phyloP scores from a whole-genome alignment of 2,329 filamentous ascomycete genomes.

The Fusarium begoniae region DNA sequence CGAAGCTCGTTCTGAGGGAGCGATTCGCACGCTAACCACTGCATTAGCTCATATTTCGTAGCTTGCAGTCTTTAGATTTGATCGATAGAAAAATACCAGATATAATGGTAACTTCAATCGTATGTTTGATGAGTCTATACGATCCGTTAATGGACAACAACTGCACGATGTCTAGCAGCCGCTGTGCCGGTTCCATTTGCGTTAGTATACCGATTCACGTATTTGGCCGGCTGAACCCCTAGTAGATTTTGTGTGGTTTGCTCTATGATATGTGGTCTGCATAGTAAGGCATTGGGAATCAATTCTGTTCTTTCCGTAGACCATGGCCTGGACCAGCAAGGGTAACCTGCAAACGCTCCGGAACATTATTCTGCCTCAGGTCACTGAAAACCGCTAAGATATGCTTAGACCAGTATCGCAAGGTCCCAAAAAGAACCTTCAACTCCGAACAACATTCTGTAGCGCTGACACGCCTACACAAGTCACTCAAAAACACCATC shows the following conservation, averaged over 20 bases:
- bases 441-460: neutral
- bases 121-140: neutral
- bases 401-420: neutral
- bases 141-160: too few relatives aligned
- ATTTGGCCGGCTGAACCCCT: too few relatives aligned
- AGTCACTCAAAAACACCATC: neutral
- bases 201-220: neutral
- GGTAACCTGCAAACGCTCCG: neutral
- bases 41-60: neutral
- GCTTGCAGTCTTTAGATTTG: neutral
- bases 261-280: too few relatives aligned
- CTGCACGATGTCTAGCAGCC: neutral
- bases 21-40: too few relatives aligned
- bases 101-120: too few relatives aligned
- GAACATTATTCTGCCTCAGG: neutral
- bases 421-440: neutral
- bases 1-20: too few relatives aligned
- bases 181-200: too few relatives aligned
- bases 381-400: neutral
- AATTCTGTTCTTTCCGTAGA: too few relatives aligned
- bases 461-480: accelerated
- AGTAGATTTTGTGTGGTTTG: neutral
- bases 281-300: too few relatives aligned
- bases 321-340: too few relatives aligned
- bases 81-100: accelerated